Conservation (phyloP, 2,329 filamentous ascomycete species). For the Hypoxylon sp. region DNA sequence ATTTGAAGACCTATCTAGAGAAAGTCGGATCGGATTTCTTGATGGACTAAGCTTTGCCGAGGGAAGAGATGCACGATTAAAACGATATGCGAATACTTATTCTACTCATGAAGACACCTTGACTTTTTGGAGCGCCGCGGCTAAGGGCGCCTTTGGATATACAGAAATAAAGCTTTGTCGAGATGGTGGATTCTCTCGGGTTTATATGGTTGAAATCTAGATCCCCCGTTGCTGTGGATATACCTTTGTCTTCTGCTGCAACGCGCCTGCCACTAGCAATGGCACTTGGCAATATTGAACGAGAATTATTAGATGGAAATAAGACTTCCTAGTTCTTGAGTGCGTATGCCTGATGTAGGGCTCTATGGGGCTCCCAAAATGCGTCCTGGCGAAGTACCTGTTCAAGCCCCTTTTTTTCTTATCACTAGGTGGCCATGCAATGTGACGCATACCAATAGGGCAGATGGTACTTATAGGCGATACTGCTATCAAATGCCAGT, state of each 20-base stretch:
- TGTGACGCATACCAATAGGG: too few relatives aligned
- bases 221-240: constrained; percentile 23
- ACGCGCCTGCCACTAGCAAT: constrained; percentile 7
- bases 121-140: constrained; percentile 28
- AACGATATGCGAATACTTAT: constrained; percentile 37
- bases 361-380: not conserved
- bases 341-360: not conserved
- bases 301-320: constrained; percentile 16
- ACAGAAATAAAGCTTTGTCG: constrained; percentile 21
- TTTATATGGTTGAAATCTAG: constrained; percentile 26
- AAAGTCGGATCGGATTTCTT: constrained; percentile 14
- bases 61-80: constrained; percentile 34
- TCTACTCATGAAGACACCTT: constrained; percentile 28
- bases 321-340: not conserved
- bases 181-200: constrained; percentile 26
- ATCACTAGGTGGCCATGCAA: too few relatives aligned
- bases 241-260: constrained; percentile 28
- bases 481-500: too few relatives aligned
- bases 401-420: too few relatives aligned
- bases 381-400: too few relatives aligned
- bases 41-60: constrained; percentile 17
- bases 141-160: constrained; percentile 30
- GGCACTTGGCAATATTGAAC: constrained; percentile 27
- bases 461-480: too few relatives aligned
- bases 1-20: constrained; percentile 8